Conservation (phyloP, 495 filamentous ascomycete species). For the Penicillium steckii region DNA sequence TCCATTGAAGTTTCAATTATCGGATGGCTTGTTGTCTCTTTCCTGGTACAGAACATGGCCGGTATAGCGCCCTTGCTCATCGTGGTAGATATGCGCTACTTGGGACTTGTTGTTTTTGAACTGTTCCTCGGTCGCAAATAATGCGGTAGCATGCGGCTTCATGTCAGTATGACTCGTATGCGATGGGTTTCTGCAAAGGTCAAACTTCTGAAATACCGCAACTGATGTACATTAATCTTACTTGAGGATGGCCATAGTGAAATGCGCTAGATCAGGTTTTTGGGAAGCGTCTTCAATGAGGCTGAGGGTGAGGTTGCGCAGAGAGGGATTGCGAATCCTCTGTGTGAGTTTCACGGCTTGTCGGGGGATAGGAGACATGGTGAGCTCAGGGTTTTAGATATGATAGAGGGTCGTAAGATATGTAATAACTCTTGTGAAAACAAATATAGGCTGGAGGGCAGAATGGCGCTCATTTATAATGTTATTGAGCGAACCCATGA, state of each 20-base stretch:
- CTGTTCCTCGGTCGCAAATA: conserved; percentile 16
- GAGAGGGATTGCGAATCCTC: conserved; percentile 13
- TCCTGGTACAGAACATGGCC: too few relatives aligned
- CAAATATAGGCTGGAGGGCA: background rate
- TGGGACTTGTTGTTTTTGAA: conserved; percentile 15
- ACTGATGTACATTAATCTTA: too few relatives aligned
- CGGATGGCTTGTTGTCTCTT: too few relatives aligned
- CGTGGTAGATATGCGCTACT: conserved; percentile 14
- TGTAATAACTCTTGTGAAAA: background rate
- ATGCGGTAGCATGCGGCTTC: conserved; percentile 11
- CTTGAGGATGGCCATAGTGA: too few relatives aligned
- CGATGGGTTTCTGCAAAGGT: conserved; percentile 14
- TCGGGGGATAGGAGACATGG: conserved; percentile 17
- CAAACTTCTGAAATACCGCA: conserved; percentile 1
- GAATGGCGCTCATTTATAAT: background rate
- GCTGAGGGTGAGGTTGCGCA: too few relatives aligned
- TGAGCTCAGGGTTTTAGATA: conserved; percentile 2
- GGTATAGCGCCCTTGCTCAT: too few relatives aligned
- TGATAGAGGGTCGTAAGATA: background rate
- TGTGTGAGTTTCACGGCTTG: conserved; percentile 14
- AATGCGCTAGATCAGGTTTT: too few relatives aligned
- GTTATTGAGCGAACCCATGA: background rate
- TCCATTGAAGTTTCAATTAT: too few relatives aligned
- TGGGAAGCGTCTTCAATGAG: too few relatives aligned
- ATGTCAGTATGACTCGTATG: conserved; percentile 15